These are phyloP conservation scores for Coix lacrymajobi DNA, from an alignment of 176 grass and related monocot genomes.

Conservation along the genomic window DNA sequence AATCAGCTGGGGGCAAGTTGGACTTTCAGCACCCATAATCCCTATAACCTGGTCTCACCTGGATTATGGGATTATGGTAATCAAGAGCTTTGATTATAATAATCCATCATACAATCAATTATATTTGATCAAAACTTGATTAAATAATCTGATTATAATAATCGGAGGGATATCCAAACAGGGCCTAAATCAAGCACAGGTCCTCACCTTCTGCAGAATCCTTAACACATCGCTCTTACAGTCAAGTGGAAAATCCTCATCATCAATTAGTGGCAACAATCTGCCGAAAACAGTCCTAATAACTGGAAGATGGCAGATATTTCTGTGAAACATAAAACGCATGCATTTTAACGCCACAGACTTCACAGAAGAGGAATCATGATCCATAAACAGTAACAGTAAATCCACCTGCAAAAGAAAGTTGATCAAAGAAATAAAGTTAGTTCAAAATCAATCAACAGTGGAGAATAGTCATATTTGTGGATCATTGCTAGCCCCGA, in stretches of 20 bases:
- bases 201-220: slow-evolving; percentile 63
- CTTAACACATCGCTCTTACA: slow-evolving; percentile 47
- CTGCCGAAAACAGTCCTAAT: slow-evolving; percentile 33
- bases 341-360: slow-evolving; percentile 60
- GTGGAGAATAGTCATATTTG: not conserved
- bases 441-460: slow-evolving; percentile 12
- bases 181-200: not conserved
- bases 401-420: slow-evolving; percentile 62
- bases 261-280: slow-evolving; percentile 42
- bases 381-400: slow-evolving; percentile 50
- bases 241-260: slow-evolving; percentile 35
- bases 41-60: too few relatives aligned
- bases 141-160: too few relatives aligned
- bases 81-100: too few relatives aligned
- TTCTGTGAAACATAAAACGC: slow-evolving; percentile 45
- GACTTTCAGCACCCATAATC: too few relatives aligned
- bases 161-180: too few relatives aligned
- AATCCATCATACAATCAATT: too few relatives aligned
- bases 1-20: too few relatives aligned
- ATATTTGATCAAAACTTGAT: too few relatives aligned
- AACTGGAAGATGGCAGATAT: slow-evolving; percentile 32
- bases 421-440: slow-evolving; percentile 31
- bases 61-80: too few relatives aligned
- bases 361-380: slow-evolving; percentile 52
- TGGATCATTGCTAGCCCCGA: not conserved